Evolutionary conservation across 2,329 filamentous ascomycete species (phyloP).

Genomic region (Parastagonospora nodorum): DNA sequence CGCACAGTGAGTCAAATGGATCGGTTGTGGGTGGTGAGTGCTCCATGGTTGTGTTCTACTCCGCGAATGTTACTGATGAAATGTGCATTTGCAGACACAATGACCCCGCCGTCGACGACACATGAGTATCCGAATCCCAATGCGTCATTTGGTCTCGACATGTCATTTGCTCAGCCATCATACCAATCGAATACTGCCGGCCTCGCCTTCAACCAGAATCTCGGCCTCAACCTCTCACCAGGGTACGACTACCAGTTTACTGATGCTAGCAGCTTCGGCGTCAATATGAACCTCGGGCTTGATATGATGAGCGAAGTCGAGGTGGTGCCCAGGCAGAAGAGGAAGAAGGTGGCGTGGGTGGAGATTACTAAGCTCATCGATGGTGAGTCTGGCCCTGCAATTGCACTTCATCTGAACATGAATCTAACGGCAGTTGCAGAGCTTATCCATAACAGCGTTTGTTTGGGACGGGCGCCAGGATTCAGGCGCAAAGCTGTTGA

Average conservation of each 20-base stretch:
- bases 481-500: conserved; percentile 52
- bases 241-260: conserved; percentile 27
- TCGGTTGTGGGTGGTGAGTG: not conserved
- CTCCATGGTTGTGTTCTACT: not conserved
- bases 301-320: conserved; percentile 20
- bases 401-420: not conserved
- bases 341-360: conserved; percentile 47
- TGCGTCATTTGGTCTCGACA: conserved; percentile 29
- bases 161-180: conserved; percentile 13
- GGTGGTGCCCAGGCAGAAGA: conserved; percentile 24
- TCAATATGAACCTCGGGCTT: conserved; percentile 20
- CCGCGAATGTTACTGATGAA: not conserved
- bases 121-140: conserved; percentile 9
- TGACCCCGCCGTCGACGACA: not conserved
- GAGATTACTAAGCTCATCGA: conserved; percentile 52
- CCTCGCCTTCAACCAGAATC: conserved; percentile 34
- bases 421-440: conserved; percentile 22
- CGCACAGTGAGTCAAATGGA: conserved; percentile 1
- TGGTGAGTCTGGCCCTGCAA: conserved; percentile 40
- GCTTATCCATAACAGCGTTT: conserved; percentile 46
- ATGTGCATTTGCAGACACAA: conserved; percentile 1
- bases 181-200: conserved; percentile 22
- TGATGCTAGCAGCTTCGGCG: conserved; percentile 10
- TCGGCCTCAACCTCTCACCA: conserved; percentile 42
- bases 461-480: conserved; percentile 52